Conservation (phyloP, 179 eudicot genomes). For the Beta corolliflora region DNA sequence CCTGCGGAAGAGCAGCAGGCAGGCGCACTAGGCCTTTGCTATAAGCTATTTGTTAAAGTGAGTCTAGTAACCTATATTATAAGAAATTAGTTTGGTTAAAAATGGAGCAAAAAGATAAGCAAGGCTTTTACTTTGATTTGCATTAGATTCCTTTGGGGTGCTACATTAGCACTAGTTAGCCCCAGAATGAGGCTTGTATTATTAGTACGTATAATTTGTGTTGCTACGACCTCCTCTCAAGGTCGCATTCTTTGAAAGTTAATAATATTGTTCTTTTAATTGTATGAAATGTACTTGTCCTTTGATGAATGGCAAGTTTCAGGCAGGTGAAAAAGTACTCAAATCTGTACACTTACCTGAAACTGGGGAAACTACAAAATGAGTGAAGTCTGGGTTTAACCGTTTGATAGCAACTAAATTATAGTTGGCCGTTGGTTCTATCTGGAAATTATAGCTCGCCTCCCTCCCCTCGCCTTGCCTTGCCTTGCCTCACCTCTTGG, state of each 20-base stretch:
- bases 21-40: constrained; percentile 67
- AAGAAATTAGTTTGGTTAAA: constrained; percentile 15
- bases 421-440: too few species aligned
- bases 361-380: too few species aligned
- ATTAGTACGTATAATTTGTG: constrained; percentile 13
- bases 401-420: too few species aligned
- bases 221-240: constrained; percentile 49
- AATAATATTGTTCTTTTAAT: constrained; percentile 11
- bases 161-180: constrained; percentile 30
- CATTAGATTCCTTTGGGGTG: constrained; percentile 30
- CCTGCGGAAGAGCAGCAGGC: constrained; percentile 87
- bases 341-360: too few species aligned
- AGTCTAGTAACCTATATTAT: constrained; percentile 16
- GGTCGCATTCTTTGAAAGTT: constrained; percentile 47
- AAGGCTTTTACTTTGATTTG: constrained; percentile 31
- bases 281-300: background rate
- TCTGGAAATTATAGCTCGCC: too few species aligned
- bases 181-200: constrained; percentile 28
- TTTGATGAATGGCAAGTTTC: background rate
- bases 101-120: constrained; percentile 28
- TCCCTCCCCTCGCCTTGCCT: too few species aligned
- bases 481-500: too few species aligned
- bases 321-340: background rate
- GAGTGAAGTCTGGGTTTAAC: too few species aligned
- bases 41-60: constrained; percentile 25